Evolutionary conservation across 2,329 filamentous ascomycete genomes (phyloP).

Genomic region (Helicocarpus griseus): DNA sequence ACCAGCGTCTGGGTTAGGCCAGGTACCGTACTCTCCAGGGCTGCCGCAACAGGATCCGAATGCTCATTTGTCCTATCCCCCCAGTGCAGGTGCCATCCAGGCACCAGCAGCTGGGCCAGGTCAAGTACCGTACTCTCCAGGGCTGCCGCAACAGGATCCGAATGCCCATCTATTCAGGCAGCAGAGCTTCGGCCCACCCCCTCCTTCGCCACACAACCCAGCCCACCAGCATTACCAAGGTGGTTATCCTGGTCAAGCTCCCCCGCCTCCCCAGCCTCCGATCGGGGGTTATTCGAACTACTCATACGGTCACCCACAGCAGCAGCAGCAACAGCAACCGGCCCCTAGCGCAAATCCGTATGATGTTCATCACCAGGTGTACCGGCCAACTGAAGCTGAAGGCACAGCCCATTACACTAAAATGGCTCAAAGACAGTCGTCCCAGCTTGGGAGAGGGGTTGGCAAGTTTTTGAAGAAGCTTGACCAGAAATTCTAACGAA

Average conservation of each 20-base stretch:
- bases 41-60: conserved; percentile 27
- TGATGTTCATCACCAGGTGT: conserved; percentile 38
- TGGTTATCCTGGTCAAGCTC: conserved; percentile 8
- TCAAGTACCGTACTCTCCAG: conserved; percentile 24
- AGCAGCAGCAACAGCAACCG: conserved; percentile 9
- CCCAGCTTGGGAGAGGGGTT: conserved; percentile 23
- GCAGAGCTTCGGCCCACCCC: conserved; percentile 15
- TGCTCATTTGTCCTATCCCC: conserved; percentile 26
- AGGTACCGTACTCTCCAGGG: conserved; percentile 25
- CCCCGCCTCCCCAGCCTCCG: conserved; percentile 13
- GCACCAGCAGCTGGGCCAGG: conserved; percentile 13
- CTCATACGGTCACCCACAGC: conserved; percentile 29
- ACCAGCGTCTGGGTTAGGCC: conserved; percentile 12
- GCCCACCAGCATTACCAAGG: conserved; percentile 10
- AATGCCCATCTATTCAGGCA: conserved; percentile 27
- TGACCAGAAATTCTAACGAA: conserved; percentile 19
- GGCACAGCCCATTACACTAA: conserved; percentile 27
- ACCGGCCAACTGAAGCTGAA: conserved; percentile 37
- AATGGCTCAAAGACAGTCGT: conserved; percentile 8
- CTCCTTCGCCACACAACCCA: conserved; percentile 3
- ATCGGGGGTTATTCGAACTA: conserved; percentile 34
- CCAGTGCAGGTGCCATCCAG: too few species aligned
- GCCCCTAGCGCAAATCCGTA: conserved; percentile 21
- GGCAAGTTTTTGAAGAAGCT: conserved; percentile 27
- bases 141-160: conserved; percentile 25